These are phyloP conservation scores for Leishmania braziliensis DNA, from an alignment of 208 protist species.

Conservation along the genomic window DNA sequence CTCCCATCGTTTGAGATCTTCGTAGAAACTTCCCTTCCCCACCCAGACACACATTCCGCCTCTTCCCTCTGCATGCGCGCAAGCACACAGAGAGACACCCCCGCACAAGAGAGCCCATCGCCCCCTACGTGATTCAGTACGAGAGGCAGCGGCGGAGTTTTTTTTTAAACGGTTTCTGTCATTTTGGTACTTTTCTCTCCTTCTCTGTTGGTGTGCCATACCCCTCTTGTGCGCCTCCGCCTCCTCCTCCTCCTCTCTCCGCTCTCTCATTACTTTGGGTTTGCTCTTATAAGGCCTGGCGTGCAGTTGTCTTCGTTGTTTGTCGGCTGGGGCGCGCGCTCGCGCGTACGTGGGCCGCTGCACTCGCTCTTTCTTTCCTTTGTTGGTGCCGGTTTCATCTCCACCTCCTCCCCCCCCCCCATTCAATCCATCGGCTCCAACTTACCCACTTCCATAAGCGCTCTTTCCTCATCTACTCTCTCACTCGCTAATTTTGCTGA, in stretches of 20 bases:
- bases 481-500: neutral
- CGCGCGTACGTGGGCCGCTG: neutral
- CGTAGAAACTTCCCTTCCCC: neutral
- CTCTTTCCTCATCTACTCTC: neutral
- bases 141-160: neutral
- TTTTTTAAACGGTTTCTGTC: neutral
- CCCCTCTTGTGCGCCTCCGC: too few species aligned
- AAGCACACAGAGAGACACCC: neutral
- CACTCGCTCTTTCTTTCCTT: neutral
- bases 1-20: neutral
- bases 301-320: neutral
- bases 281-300: neutral
- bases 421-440: too few species aligned
- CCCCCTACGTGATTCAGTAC: neutral
- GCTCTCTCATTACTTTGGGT: neutral
- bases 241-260: neutral
- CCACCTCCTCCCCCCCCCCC: neutral
- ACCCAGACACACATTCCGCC: neutral
- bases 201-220: neutral
- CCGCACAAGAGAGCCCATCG: neutral
- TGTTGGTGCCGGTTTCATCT: neutral
- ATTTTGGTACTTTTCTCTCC: neutral
- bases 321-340: neutral
- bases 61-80: neutral
- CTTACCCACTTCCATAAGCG: neutral